Percentiles rank a stretch among this genome's conserved stretches.
Evolutionary conservation across 306 rosid genomes (phyloP).

Genomic region (Prunus salicina): DNA sequence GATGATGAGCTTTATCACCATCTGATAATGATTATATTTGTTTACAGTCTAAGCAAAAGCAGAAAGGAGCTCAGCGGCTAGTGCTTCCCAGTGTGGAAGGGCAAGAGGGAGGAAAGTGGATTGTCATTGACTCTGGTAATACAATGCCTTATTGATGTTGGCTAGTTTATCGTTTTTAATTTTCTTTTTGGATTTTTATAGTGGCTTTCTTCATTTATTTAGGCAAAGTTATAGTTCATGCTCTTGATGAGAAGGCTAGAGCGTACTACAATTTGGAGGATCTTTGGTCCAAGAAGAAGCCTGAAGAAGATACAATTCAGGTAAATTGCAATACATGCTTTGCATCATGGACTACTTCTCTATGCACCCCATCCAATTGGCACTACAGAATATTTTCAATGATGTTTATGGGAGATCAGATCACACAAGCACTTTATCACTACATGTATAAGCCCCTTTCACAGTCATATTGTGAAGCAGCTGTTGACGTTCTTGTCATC

Average conservation of each 20-base stretch:
- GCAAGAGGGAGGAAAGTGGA: constrained; percentile 85
- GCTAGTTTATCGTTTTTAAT: not conserved
- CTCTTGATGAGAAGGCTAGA: constrained; percentile 95
- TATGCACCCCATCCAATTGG: not conserved
- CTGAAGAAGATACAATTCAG: constrained; percentile 50
- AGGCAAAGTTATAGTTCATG: constrained; percentile 90
- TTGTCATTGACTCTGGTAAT: constrained; percentile 85
- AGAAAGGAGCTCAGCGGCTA: constrained; percentile 60
- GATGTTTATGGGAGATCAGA: not conserved
- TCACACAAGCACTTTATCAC: not conserved
- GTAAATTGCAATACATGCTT: constrained; percentile 27
- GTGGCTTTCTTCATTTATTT: constrained; percentile 11
- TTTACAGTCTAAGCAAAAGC: constrained; percentile 82
- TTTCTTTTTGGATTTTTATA: not conserved
- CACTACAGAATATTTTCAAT: not conserved
- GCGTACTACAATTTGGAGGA: constrained; percentile 84
- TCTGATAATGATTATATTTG: not conserved
- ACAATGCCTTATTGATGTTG: not conserved
- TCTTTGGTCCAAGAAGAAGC: constrained; percentile 55
- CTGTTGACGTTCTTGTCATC: not conserved
- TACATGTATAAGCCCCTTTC: not conserved
- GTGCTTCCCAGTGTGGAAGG: constrained; percentile 89
- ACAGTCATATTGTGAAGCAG: not conserved
- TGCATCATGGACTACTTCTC: not conserved
- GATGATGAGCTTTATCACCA: not conserved